phyloP scores from a whole-genome alignment of 139 green algal species.

The Coelastrella sp. region DNA sequence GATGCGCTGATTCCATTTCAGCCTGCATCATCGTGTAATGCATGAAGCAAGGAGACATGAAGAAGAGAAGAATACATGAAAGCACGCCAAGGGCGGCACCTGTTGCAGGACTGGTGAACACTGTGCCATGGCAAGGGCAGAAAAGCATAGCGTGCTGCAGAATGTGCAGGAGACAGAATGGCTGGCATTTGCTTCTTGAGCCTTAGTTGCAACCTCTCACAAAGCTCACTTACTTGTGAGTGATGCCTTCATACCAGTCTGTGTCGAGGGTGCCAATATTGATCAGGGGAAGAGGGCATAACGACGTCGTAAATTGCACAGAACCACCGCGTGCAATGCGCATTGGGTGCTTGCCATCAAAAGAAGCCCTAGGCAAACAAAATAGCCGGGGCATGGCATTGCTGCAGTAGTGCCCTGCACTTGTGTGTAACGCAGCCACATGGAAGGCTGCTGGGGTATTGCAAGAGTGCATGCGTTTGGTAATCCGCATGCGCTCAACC shows the following conservation, averaged over 20 bases:
- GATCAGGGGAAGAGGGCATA: slow-evolving; percentile 85
- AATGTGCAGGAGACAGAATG: background rate
- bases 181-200: background rate
- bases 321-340: slow-evolving; percentile 65
- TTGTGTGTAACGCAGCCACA: too few relatives aligned
- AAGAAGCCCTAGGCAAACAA: slow-evolving; percentile 54
- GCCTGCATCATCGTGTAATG: slow-evolving; percentile 57
- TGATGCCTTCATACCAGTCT: slow-evolving; percentile 36
- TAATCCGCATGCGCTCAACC: background rate
- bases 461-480: background rate
- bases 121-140: background rate
- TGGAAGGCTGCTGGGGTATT: background rate
- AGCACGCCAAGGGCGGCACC: background rate
- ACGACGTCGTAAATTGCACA: slow-evolving; percentile 74
- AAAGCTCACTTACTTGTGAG: background rate
- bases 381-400: background rate
- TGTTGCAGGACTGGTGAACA: background rate
- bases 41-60: background rate
- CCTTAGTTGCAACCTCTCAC: background rate
- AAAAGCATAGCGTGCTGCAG: background rate
- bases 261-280: slow-evolving; percentile 79
- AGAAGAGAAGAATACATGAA: background rate
- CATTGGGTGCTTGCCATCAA: slow-evolving; percentile 77
- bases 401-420: background rate
- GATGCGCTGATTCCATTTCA: slow-evolving; percentile 77